Base-by-base conservation (phyloP, 441 rosid species). In the Capsella rubella region DNA sequence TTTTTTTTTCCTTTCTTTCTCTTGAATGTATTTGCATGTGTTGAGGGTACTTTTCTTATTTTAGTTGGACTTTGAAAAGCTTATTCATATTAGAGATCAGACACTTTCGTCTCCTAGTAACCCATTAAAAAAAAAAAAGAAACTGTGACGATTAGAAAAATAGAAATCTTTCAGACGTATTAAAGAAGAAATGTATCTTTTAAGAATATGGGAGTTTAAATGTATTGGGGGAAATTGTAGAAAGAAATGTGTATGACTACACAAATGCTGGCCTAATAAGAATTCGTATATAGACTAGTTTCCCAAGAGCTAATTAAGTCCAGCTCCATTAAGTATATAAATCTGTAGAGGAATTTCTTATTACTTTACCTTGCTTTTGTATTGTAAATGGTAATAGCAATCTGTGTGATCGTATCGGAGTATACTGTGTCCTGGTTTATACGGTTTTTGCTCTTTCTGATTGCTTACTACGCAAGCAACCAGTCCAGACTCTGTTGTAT, bases 401-500 rank as follows among this genome's bases (percentile, higher is more conserved):
- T 60, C 71, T 46, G 75, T 76, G 75, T 62, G 66, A 54, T 60
- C 32, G 55, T 64, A 63, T 69, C 32, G 59, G 66, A 55, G 61
- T 70, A 56, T 69, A 63, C 40, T 63, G 75, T 76, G 31, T 64
- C 35, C 16, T 69, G 46, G 60, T 21, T 67, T 54, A 21, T 54
- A 50, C 34, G 46, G 54, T 55, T 37, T 47, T 67, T 63, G 71
- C 29, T 64, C 39, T 47, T 25, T 5, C 63, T 8, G 21, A 16
- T 77, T 65, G 77, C 77, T 66, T 66, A 77, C 39, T 66, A 53
- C 43, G 27, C 77, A 72, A 89, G 85, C 80, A 85, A 81, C 94
- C 95, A 89, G 75, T 87, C 87, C 85, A 94, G 73, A 74, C 86
- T 82, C 99, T 92, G 95, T 79, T 92, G 92, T 79, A 42, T 25